A percentile compares a stretch with the other conserved stretches of the same genome.
These are phyloP conservation scores for Capsicum rhomboideum DNA, from an alignment of 257 asterid species.

Conservation along the genomic window DNA sequence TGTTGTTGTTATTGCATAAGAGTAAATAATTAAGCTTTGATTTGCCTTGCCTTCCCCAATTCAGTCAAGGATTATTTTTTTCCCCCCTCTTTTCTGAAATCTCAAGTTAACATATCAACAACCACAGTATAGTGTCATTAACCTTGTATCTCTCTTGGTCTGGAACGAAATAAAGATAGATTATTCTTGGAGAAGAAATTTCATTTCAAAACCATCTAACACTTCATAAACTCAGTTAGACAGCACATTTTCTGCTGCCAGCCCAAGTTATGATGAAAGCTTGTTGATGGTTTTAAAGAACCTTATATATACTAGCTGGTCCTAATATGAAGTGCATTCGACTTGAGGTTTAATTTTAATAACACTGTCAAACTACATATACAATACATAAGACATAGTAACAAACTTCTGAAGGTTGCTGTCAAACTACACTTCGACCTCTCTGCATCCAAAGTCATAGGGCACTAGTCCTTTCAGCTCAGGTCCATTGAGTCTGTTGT, in stretches of 20 bases:
- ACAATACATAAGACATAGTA: not conserved
- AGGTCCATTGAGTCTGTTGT: slow-evolving; percentile 74
- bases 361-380: not conserved
- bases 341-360: not conserved
- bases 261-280: not conserved
- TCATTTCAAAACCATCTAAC: not conserved
- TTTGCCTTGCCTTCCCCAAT: no score
- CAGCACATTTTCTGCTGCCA: not conserved
- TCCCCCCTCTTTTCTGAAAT: not conserved
- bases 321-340: not conserved
- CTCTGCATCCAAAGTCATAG: slow-evolving; percentile 79
- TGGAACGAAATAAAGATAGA: not conserved
- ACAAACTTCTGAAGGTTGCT: not conserved
- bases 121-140: not conserved
- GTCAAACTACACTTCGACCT: not conserved
- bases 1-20: no score
- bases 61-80: no score
- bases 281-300: not conserved
- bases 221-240: not conserved
- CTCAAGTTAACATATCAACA: not conserved
- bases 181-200: not conserved
- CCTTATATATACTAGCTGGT: not conserved
- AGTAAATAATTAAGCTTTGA: no score
- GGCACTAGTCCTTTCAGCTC: slow-evolving; percentile 84
- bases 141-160: not conserved